A percentile compares a stretch with the other conserved stretches of the same genome.
These are phyloP conservation scores for Claviceps quebecensis DNA, from an alignment of 2,329 filamentous ascomycete genomes.

Conservation along the genomic window DNA sequence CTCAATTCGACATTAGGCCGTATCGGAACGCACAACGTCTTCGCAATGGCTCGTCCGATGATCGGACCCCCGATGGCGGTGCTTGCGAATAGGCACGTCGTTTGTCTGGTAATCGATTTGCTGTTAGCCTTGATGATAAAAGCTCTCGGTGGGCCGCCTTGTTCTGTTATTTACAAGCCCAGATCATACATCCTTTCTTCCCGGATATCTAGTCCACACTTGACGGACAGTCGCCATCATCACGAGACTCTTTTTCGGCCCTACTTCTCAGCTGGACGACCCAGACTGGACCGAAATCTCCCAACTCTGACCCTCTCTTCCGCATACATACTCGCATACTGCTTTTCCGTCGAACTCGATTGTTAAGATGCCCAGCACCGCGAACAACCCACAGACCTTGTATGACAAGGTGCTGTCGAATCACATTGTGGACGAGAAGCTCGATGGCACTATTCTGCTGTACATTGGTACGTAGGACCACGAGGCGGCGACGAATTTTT, in stretches of 20 bases:
- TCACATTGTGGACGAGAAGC: slow-evolving; percentile 90
- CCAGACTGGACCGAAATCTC: background rate
- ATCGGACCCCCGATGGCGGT: slow-evolving; percentile 10
- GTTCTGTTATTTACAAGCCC: background rate
- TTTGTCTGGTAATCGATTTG: background rate
- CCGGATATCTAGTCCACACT: background rate
- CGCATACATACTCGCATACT: background rate
- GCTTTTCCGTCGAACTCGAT: background rate
- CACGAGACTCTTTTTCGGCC: too few relatives aligned
- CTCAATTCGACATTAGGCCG: slow-evolving; percentile 1
- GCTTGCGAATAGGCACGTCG: background rate
- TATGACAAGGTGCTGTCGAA: slow-evolving; percentile 96
- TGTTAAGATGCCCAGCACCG: slow-evolving; percentile 54
- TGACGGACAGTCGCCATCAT: too few relatives aligned
- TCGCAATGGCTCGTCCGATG: slow-evolving; percentile 8
- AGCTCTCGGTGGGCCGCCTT: background rate
- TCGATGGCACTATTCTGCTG: slow-evolving; percentile 80
- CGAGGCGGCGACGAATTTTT: background rate
- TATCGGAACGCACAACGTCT: slow-evolving; percentile 2
- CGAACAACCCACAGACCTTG: slow-evolving; percentile 63
- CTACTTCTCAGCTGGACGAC: background rate
- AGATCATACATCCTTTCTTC: background rate
- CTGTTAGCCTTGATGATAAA: background rate
- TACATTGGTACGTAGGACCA: slow-evolving; percentile 62
- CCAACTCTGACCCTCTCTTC: too few relatives aligned